These are phyloP conservation scores for Lophiostoma macrostomum DNA, from an alignment of 495 filamentous ascomycete genomes.

Conservation along the genomic window DNA sequence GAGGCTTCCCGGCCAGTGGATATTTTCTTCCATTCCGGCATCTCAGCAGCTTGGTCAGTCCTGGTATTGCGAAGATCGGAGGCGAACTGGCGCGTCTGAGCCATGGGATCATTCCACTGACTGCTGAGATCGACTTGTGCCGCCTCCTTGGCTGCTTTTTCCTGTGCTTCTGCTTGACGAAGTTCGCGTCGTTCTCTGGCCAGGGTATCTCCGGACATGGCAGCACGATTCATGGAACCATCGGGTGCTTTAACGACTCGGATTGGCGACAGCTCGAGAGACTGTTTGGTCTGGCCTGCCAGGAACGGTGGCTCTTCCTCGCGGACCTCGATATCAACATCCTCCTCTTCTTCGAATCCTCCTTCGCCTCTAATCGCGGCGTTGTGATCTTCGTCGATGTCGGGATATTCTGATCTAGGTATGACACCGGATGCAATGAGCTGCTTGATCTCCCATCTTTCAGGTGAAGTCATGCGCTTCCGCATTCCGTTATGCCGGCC, in stretches of 20 bases:
- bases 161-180: slow-evolving; percentile 81
- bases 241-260: slow-evolving; percentile 96
- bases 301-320: slow-evolving; percentile 97
- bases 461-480: slow-evolving; percentile 92
- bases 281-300: slow-evolving; percentile 93
- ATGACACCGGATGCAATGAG: slow-evolving; percentile 91
- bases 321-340: slow-evolving; percentile 92
- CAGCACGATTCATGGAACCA: slow-evolving; percentile 89
- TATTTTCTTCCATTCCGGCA: slow-evolving; percentile 92
- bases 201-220: slow-evolving; percentile 86
- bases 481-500: slow-evolving; percentile 58
- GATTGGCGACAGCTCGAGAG: slow-evolving; percentile 89
- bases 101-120: slow-evolving; percentile 98
- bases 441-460: slow-evolving; percentile 96
- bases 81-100: slow-evolving; percentile 82
- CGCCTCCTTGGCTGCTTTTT: slow-evolving; percentile 74
- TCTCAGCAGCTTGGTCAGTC: slow-evolving; percentile 56
- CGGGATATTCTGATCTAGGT: slow-evolving; percentile 87
- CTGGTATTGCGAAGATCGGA: slow-evolving; percentile 67
- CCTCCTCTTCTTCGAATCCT: slow-evolving; percentile 91
- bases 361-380: slow-evolving; percentile 81
- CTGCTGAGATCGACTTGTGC: slow-evolving; percentile 79
- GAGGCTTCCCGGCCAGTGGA: slow-evolving; percentile 78
- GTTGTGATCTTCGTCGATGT: slow-evolving; percentile 91
- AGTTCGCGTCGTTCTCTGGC: slow-evolving; percentile 88